phyloP scores from a whole-genome alignment of 2,329 filamentous ascomycete genomes.

The Aulographum hederae region DNA sequence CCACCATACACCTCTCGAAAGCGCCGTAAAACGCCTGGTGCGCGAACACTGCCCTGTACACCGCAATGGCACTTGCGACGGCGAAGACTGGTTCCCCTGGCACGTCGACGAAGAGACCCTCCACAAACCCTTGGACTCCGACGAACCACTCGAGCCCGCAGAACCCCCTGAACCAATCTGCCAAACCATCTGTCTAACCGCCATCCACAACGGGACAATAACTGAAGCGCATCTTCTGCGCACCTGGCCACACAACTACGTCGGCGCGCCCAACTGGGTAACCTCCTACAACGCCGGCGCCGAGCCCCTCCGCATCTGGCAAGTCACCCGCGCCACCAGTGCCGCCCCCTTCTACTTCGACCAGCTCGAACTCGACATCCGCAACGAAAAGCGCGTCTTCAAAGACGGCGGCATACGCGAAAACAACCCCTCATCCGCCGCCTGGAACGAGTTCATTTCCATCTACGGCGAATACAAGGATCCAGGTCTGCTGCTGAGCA shows the following conservation, averaged over 20 bases:
- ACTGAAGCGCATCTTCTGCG: constrained; percentile 29
- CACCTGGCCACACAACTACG: constrained; percentile 28
- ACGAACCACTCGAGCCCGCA: neutral
- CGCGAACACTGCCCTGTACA: constrained; percentile 25
- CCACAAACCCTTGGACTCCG: neutral
- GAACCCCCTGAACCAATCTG: constrained; percentile 1
- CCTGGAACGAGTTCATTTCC: constrained; percentile 27
- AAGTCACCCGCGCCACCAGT: constrained; percentile 32
- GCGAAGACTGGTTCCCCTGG: constrained; percentile 27
- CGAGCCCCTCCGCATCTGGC: constrained; percentile 29
- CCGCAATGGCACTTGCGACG: constrained; percentile 16
- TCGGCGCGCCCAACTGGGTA: constrained; percentile 22
- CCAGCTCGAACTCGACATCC: constrained; percentile 25
- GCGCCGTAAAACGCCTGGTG: constrained; percentile 27
- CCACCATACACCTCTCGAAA: constrained; percentile 28
- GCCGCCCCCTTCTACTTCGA: constrained; percentile 35
- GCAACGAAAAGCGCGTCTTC: constrained; percentile 21
- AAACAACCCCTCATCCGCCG: constrained; percentile 30
- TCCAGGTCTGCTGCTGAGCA: constrained; percentile 25
- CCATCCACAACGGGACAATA: constrained; percentile 27
- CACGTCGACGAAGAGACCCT: constrained; percentile 8
- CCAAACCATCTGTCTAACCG: constrained; percentile 26
- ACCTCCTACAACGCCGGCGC: constrained; percentile 29
- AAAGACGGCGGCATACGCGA: constrained; percentile 32
- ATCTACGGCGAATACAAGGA: constrained; percentile 23